phyloP scores from a whole-genome alignment of 495 filamentous ascomycete species.

The Trichodelitschia bisporula region DNA sequence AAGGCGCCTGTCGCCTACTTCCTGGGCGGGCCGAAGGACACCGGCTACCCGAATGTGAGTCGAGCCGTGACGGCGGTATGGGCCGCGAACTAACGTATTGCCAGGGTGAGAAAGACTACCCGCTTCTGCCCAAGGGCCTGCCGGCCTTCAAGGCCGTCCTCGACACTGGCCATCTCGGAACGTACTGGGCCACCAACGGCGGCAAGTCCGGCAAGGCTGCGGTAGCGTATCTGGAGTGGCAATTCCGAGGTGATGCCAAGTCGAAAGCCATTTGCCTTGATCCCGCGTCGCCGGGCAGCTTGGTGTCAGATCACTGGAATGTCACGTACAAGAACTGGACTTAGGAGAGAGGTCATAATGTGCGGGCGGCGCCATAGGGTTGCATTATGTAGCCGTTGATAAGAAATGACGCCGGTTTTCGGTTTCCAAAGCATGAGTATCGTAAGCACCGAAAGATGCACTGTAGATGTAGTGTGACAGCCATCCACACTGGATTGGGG shows the following conservation, averaged over 20 bases:
- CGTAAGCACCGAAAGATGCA: no score
- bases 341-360: no score
- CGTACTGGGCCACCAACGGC: slow-evolving; percentile 4
- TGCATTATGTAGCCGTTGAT: no score
- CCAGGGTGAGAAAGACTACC: slow-evolving; percentile 4
- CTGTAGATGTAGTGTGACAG: no score
- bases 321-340: slow-evolving; percentile 6
- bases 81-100: neutral
- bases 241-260: slow-evolving; percentile 6
- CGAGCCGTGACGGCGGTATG: neutral
- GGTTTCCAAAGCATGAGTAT: no score
- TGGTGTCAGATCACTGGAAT: slow-evolving; percentile 16
- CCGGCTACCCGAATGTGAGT: slow-evolving; percentile 5
- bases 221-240: slow-evolving; percentile 6
- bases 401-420: no score
- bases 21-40: slow-evolving; percentile 5
- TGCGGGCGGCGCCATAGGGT: no score
- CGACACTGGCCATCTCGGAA: slow-evolving; percentile 5
- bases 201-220: slow-evolving; percentile 6
- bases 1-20: slow-evolving; percentile 7
- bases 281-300: slow-evolving; percentile 6
- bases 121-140: slow-evolving; percentile 2
- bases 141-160: slow-evolving; percentile 4
- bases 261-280: slow-evolving; percentile 10
- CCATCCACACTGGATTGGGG: no score